Percentiles rank a stretch among this genome's conserved stretches.
phyloP scores from a whole-genome alignment of 2,329 filamentous ascomycete genomes.

The Domatiomyces globalis region DNA sequence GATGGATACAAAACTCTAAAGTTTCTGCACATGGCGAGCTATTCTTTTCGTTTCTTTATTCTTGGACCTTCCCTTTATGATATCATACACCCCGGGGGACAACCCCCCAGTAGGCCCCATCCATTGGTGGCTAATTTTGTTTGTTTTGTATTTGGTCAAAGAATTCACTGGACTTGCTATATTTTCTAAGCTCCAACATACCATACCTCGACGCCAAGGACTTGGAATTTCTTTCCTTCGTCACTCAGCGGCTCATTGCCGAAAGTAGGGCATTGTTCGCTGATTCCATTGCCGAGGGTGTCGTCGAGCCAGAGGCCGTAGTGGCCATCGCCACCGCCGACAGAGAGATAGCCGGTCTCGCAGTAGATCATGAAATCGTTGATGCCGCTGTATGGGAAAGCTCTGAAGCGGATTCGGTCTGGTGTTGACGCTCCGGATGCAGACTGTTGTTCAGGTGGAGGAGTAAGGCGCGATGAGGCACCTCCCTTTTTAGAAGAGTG shows the following conservation, averaged over 20 bases:
- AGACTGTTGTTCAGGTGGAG: conserved; percentile 1
- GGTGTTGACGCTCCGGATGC: conserved; percentile 40
- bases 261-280: conserved; percentile 74
- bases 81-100: too few species aligned
- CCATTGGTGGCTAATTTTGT: too few species aligned
- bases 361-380: conserved; percentile 97
- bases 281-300: conserved; percentile 68
- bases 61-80: too few species aligned
- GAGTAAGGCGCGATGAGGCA: neutral
- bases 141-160: too few species aligned
- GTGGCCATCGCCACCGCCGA: conserved; percentile 79
- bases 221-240: conserved; percentile 79
- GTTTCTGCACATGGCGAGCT: too few species aligned
- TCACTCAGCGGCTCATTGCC: conserved; percentile 90
- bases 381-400: conserved; percentile 86
- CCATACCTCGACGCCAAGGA: conserved; percentile 88
- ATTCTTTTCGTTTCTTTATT: too few species aligned
- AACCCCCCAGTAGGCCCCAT: too few species aligned
- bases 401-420: conserved; percentile 83
- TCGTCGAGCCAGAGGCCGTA: conserved; percentile 92
- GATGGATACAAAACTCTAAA: too few species aligned
- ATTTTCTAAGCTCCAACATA: conserved; percentile 49
- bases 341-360: conserved; percentile 67
- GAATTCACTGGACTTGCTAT: too few species aligned
- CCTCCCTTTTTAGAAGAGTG: neutral